Base-by-base conservation (phyloP, 164 flowering plant species). In the Buxus sempervirens region DNA sequence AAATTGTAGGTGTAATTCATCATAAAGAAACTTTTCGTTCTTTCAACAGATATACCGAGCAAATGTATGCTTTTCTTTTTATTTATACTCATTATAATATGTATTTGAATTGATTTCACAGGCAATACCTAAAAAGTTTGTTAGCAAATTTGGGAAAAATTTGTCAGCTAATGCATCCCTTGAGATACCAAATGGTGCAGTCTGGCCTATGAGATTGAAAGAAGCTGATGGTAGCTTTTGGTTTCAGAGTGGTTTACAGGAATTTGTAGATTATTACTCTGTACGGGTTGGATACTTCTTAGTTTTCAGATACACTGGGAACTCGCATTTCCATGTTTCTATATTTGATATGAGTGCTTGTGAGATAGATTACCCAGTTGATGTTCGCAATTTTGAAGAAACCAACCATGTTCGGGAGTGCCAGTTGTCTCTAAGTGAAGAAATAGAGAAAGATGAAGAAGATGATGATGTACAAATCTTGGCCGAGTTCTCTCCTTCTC, bases 261-360 rank as follows among this genome's bases (percentile, higher is more conserved):
- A 76, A 48, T 84, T 84, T 70, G 64, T 61, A 1, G 65, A 75
- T 21, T 32, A 56, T 54, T 67, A 80, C 69, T 77, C 80, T 4
- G 15, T 82, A 32, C 22, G 24, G 0, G 26, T 28, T n/a, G 80
- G 78, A 0, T 51, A 80, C 36, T 57, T 77, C 0, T 16, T 84
- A 4, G 62, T 82, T 22, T 84, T 84, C 72, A 58, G 62, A 58
- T 82, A 77, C 60, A 56, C 70, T 23, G 80, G 79, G 7, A 26
- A 66, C 25, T 82, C 73, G 10, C n/a, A 45, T 10, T 82, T 80
- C 45, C 9, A 72, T 68, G 84, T 84, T 18, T 26, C 64, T n/a
- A 77, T 84, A 73, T 76, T 80, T 42, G 78, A 79, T 51, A 62
- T 5, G 12, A 70, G 60, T 69, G 73, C 73, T 26, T 22, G 51